phyloP scores from a whole-genome alignment of 371 early-diverging fungal species.

The Mortierella sp. region DNA sequence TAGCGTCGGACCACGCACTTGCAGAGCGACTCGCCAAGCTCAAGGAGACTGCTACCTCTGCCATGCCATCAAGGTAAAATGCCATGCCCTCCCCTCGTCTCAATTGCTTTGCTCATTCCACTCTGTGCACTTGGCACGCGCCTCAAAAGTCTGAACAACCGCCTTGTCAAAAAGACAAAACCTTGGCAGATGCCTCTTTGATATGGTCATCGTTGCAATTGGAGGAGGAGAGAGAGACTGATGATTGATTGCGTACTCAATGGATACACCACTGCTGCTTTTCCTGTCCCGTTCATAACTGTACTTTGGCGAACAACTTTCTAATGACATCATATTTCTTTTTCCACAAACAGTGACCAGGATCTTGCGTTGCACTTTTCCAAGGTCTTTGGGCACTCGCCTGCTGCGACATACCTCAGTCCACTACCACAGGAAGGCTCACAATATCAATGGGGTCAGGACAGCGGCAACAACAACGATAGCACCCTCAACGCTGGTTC shows the following conservation, averaged over 20 bases:
- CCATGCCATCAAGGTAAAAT: conserved; percentile 27
- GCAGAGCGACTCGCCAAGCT: conserved; percentile 40
- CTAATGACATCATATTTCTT: conserved; percentile 1
- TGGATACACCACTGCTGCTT: neutral
- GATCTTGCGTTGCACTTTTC: conserved; percentile 46
- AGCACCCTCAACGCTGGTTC: neutral
- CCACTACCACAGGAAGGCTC: conserved; percentile 18
- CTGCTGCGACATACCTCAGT: conserved; percentile 38
- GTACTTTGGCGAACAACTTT: neutral
- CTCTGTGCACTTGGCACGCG: neutral
- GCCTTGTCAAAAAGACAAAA: neutral
- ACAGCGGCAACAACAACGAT: neutral
- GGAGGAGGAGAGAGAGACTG: too few species aligned
- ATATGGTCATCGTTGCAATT: neutral
- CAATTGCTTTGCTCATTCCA: neutral
- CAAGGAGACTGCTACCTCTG: conserved; percentile 21
- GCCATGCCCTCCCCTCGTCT: neutral
- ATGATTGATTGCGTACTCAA: neutral
- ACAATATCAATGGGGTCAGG: neutral
- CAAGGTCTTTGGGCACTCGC: conserved; percentile 55
- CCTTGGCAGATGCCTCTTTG: neutral
- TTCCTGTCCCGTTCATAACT: neutral
- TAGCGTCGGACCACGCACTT: conserved; percentile 32
- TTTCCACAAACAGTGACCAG: conserved; percentile 27
- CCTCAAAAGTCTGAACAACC: neutral